These are phyloP conservation scores for Aurantiochytrium sp. DNA, from an alignment of 108 stramenopile species.

Conservation along the genomic window DNA sequence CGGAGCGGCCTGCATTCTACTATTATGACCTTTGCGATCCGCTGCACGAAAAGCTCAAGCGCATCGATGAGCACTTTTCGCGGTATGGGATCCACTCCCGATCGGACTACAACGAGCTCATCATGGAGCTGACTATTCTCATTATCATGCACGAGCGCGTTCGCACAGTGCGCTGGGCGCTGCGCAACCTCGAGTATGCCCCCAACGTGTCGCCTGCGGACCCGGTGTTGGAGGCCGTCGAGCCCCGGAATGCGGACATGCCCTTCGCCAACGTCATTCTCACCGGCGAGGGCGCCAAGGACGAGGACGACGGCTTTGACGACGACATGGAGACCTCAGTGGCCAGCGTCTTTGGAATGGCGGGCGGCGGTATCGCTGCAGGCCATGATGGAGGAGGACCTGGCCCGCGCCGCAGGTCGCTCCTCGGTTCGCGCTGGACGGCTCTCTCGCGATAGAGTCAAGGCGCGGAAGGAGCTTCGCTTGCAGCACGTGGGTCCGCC, in stretches of 20 bases:
- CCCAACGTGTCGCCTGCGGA: neutral
- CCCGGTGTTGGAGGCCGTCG: neutral
- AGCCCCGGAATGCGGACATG: neutral
- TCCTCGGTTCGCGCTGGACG: no score
- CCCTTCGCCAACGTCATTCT: neutral
- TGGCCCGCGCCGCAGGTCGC: no score
- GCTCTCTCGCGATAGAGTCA: no score
- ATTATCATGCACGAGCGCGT: neutral
- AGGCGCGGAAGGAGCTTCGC: no score
- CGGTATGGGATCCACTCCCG: neutral
- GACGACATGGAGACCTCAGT: neutral
- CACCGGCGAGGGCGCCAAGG: neutral
- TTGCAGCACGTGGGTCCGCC: no score
- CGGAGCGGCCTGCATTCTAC: neutral
- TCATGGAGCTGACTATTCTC: neutral
- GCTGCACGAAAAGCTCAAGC: neutral
- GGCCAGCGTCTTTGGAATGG: neutral
- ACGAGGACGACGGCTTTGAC: neutral
- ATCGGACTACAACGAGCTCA: constrained; percentile 6
- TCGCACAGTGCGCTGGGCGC: neutral
- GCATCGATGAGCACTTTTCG: neutral
- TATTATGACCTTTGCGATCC: neutral
- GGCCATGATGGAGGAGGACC: no score
- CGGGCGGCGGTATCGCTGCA: neutral
- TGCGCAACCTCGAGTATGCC: neutral